A percentile compares a stretch with the other conserved stretches of the same genome.
Conservation (phyloP, 1,284 basidiomycete genomes). For the Boletus subluridellus region DNA sequence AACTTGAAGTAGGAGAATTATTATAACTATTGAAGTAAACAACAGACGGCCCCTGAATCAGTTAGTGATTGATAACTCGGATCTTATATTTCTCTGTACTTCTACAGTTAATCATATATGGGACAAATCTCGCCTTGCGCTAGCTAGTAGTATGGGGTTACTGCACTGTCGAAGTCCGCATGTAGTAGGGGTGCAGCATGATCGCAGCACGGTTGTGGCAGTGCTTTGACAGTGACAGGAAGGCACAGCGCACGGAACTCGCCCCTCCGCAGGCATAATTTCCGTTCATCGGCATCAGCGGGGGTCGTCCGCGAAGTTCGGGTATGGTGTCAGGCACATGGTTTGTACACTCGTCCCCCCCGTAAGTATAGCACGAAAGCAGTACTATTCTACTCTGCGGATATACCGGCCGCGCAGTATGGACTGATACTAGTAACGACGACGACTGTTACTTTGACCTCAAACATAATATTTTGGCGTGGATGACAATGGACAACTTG, state of each 20-base stretch:
- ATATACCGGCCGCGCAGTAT: too few relatives aligned
- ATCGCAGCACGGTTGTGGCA: too few relatives aligned
- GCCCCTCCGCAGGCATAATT: too few relatives aligned
- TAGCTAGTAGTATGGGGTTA: background rate
- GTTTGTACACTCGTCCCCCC: background rate
- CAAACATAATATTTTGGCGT: background rate
- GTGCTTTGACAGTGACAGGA: too few relatives aligned
- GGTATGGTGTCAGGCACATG: background rate
- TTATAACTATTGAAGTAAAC: too few relatives aligned
- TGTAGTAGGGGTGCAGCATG: too few relatives aligned
- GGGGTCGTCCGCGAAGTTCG: background rate
- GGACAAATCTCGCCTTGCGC: background rate
- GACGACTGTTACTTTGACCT: too few relatives aligned
- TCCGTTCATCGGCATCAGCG: too few relatives aligned
- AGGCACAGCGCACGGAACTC: background rate
- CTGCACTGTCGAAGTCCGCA: background rate
- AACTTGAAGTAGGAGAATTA: too few relatives aligned
- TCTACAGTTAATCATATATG: background rate
- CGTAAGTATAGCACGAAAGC: background rate
- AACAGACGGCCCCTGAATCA: background rate
- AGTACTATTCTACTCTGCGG: background rate
- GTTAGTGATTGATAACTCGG: background rate
- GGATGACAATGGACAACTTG: background rate
- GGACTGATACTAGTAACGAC: too few relatives aligned
- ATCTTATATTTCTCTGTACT: too few relatives aligned